Base-by-base conservation (phyloP, 352 stramenopile genomes). In the Stramenopiles sp. region DNA sequence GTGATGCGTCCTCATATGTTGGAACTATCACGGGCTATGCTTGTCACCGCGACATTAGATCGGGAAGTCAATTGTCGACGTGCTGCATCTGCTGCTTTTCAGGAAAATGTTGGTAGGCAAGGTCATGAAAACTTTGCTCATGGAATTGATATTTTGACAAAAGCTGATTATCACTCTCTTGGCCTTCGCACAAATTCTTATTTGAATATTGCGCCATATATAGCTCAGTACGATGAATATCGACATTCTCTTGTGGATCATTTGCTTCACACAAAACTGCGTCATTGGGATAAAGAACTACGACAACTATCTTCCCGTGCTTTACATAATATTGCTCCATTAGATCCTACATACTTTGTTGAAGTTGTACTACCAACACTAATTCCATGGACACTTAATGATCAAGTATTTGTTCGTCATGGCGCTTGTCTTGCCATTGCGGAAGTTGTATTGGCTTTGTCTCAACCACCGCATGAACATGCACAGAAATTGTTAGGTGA, bases 121-220 rank as follows among this genome's bases (percentile, higher is more conserved):
- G 65, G 54, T 18, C 53, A 61, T 0, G 49, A 59, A 0, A 93
- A 91, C 43, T 91, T 96, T 54, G 68, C 72, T 1, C 63, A 94
- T 46, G 83, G 85, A 0, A 94, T 97, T 36, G 70, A 77, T 8
- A 67, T 97, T 35, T 59, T 96, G 12, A 93, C 77, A 2, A 64
- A 62, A 42, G 80, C 81, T 1, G 81, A 96, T 52, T 97, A 92
- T 52, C 93, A 91, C 42, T 83, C 77, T 1, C 56, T 97, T n/a
- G 75, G 66, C 26, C 80, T 70, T 48, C 52, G 65, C 12, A 70
- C 53, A 2, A 62, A 91, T 45, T 69, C 81, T 2, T 97, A 83
- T 53, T 48, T 83, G 21, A 58, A 70, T 7, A 67, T 96, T 26
- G 70, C 75, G 24, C 49, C 64, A 3, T 68, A 71, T 23, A 62